These are phyloP conservation scores for Graphilbum sp. DNA, from an alignment of 2,329 filamentous ascomycete genomes.

Conservation along the genomic window DNA sequence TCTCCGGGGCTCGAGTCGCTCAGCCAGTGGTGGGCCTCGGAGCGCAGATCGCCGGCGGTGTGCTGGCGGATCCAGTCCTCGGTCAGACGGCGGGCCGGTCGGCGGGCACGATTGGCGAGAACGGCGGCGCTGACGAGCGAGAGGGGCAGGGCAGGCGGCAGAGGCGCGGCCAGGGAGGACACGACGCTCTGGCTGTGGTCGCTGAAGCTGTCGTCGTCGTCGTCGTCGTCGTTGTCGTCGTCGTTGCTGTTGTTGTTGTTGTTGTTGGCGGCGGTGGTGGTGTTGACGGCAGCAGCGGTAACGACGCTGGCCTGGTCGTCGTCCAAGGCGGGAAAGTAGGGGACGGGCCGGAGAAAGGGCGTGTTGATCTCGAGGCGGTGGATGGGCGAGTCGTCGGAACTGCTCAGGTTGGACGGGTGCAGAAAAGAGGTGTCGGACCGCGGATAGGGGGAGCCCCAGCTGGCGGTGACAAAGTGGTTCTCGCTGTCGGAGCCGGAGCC, in stretches of 20 bases:
- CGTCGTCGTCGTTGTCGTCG: background rate
- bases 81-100: constrained; percentile 47
- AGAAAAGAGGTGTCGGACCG: constrained; percentile 37
- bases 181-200: background rate
- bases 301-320: constrained; percentile 2
- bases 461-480: constrained; percentile 48
- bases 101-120: constrained; percentile 44
- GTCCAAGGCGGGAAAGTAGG: constrained; percentile 21
- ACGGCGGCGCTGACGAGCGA: constrained; percentile 37
- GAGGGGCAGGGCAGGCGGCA: constrained; percentile 5
- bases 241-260: background rate
- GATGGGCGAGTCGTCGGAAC: constrained; percentile 43
- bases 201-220: background rate
- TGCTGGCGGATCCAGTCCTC: constrained; percentile 81
- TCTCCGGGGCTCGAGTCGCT: constrained; percentile 61
- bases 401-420: constrained; percentile 36
- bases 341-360: constrained; percentile 42
- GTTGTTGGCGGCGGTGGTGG: too few species aligned
- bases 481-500: constrained; percentile 16
- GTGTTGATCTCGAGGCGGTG: constrained; percentile 46
- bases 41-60: constrained; percentile 51
- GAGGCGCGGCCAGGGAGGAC: background rate
- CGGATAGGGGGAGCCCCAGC: constrained; percentile 85
- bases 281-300: too few species aligned
- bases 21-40: constrained; percentile 65